These are phyloP conservation scores for Nicotiana otophora DNA, from an alignment of 257 asterid species.

Conservation along the genomic window DNA sequence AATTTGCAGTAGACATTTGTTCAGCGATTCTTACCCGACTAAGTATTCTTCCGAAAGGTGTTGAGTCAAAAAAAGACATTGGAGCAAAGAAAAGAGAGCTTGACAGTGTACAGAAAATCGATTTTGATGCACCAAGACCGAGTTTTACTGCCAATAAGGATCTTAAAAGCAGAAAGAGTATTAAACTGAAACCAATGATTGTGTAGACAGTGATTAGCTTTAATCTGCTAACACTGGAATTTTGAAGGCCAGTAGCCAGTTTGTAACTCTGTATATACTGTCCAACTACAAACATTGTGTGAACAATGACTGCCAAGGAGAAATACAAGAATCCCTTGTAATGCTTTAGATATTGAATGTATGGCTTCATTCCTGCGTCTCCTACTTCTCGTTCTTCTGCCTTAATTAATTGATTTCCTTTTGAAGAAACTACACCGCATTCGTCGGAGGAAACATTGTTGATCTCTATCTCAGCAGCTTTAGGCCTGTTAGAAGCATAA, in stretches of 20 bases:
- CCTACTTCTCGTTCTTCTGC: slow-evolving; percentile 82
- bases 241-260: slow-evolving; percentile 87
- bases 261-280: slow-evolving; percentile 61
- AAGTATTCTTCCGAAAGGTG: slow-evolving; percentile 81
- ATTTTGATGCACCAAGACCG: slow-evolving; percentile 62
- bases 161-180: slow-evolving; percentile 43
- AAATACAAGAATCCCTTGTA: slow-evolving; percentile 57
- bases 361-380: slow-evolving; percentile 77
- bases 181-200: slow-evolving; percentile 45
- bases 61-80: slow-evolving; percentile 86
- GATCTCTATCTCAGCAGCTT: slow-evolving; percentile 20
- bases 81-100: slow-evolving; percentile 79
- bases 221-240: slow-evolving; percentile 36
- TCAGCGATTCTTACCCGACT: slow-evolving; percentile 51
- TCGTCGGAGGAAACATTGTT: slow-evolving; percentile 16
- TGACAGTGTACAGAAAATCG: slow-evolving; percentile 52
- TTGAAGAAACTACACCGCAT: slow-evolving; percentile 13
- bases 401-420: slow-evolving; percentile 64
- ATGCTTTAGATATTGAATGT: slow-evolving; percentile 54
- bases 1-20: neutral
- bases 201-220: slow-evolving; percentile 55
- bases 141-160: slow-evolving; percentile 40
- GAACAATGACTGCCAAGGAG: slow-evolving; percentile 39
- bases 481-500: slow-evolving; percentile 9
- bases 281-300: slow-evolving; percentile 42